A percentile compares a stretch with the other conserved stretches of the same genome.
Evolutionary conservation across 495 filamentous ascomycete species (phyloP).

Genomic region (Penicillium canariense): DNA sequence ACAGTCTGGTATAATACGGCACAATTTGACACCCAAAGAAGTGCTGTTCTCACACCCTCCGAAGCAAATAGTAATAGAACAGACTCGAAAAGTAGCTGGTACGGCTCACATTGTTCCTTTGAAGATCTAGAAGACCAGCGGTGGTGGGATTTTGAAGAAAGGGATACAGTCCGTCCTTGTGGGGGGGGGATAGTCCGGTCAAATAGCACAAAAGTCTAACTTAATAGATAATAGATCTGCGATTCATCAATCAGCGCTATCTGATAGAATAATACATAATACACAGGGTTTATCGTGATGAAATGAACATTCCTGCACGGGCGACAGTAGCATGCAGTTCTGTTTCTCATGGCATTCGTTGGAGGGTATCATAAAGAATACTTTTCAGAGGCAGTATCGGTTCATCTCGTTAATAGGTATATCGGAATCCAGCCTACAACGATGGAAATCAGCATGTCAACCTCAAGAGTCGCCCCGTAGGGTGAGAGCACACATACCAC

Average conservation of each 20-base stretch:
- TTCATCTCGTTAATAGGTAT: slow-evolving; percentile 42
- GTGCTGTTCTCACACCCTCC: background rate
- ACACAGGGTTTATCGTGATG: background rate
- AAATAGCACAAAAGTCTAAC: background rate
- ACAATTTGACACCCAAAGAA: background rate
- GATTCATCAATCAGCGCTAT: background rate
- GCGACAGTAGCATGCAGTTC: background rate
- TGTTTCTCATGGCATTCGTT: background rate
- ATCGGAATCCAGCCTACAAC: slow-evolving; percentile 43
- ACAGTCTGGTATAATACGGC: slow-evolving; percentile 6
- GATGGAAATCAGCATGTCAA: background rate
- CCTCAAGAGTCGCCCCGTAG: background rate
- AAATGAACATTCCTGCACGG: background rate
- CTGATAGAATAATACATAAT: background rate
- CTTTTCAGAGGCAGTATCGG: background rate
- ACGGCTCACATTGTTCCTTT: slow-evolving; percentile 12
- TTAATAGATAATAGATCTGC: background rate
- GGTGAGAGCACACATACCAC: slow-evolving; percentile 34
- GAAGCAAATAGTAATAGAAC: background rate
- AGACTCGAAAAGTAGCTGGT: background rate
- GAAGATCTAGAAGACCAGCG: slow-evolving; percentile 21
- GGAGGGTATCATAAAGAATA: background rate
- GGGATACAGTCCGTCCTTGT: background rate
- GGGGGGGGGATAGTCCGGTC: background rate
- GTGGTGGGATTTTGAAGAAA: slow-evolving; percentile 6